Base-by-base conservation (phyloP, 208 protist genomes). In the Trypanosoma platydactyli region DNA sequence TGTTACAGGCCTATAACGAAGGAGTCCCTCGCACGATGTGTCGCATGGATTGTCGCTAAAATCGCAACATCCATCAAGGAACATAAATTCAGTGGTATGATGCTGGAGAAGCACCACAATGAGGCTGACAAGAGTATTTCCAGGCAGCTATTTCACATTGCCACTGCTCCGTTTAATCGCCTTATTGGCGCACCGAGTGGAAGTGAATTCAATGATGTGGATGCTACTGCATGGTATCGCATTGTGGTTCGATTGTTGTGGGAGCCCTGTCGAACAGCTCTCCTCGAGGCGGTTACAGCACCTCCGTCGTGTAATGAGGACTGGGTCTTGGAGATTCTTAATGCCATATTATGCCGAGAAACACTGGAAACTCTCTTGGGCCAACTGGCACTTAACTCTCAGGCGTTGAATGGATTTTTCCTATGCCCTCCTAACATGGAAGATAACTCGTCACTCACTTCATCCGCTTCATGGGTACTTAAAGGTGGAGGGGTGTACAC, bases 401-500 rank as follows among this genome's bases (percentile, higher is more conserved):
- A 91, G 55, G 88, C 78, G 30, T 54, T 91, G 33, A 91, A 94
- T 63, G 55, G 54, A 5, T 64, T 67, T 44, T n/a, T 72, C 45
- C 22, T 54, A n/a, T 12, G n/a, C 3, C 15, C 57, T n/a, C 33
- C 41, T 25, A 22, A n/a, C 18, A 40, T 5, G 29, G 55, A 38
- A 33, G 40, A 66, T 9, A 20, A 20, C 76, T 80, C 63, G 76
- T 5, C 62, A n/a, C 42, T 5, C 20, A 41, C 22, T 42, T 54
- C 46, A 13, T 45, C 13, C 15, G 77, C 83, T 53, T 40, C 65
- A 22, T 86, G 81, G 77, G 64, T 86, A 18, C 38, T 90, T 22
- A 94, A 94, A 53, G 88, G 88, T 20, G 88, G 79, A 0, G 88
- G 73, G 0, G 59, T 94, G n/a, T 94, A 88, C 69, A 66, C 79